Conservation (phyloP, 192 early-diverging fungal genomes). For the Linderina pennispora region DNA sequence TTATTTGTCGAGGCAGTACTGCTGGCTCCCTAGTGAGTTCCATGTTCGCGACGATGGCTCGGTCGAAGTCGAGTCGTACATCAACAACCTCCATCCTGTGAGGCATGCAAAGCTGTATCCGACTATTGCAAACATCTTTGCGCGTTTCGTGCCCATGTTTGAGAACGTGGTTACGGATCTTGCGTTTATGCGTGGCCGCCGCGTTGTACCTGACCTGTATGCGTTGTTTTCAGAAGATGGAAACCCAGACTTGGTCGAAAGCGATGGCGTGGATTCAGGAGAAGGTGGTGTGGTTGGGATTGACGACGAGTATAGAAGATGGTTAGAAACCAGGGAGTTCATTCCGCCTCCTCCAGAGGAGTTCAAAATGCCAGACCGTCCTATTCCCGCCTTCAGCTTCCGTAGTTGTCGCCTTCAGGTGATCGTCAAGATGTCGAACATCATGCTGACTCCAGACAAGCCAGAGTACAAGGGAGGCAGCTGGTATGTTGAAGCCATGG, state of each 20-base stretch:
- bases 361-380: slow-evolving; percentile 23
- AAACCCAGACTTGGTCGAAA: slow-evolving; percentile 3
- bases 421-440: slow-evolving; percentile 70
- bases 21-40: slow-evolving; percentile 67
- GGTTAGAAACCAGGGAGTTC: slow-evolving; percentile 12
- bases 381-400: slow-evolving; percentile 20
- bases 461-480: slow-evolving; percentile 47
- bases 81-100: slow-evolving; percentile 67
- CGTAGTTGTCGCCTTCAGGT: slow-evolving; percentile 46
- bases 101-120: slow-evolving; percentile 48
- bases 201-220: slow-evolving; percentile 9
- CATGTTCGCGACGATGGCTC: slow-evolving; percentile 45
- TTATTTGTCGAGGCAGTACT: slow-evolving; percentile 8
- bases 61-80: slow-evolving; percentile 52
- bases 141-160: slow-evolving; percentile 57
- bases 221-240: slow-evolving; percentile 14
- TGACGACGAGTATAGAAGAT: slow-evolving; percentile 13
- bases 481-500: slow-evolving; percentile 73
- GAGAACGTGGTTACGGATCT: slow-evolving; percentile 47
- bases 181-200: slow-evolving; percentile 1
- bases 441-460: slow-evolving; percentile 60
- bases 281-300: too few species aligned
- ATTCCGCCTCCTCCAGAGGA: slow-evolving; percentile 32
- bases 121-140: slow-evolving; percentile 47
- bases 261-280: slow-evolving; percentile 11